Percentiles rank a stretch among this genome's conserved stretches.
These are phyloP conservation scores for Fusarium oxysporum DNA, from an alignment of 2,329 filamentous ascomycete genomes.

Conservation along the genomic window DNA sequence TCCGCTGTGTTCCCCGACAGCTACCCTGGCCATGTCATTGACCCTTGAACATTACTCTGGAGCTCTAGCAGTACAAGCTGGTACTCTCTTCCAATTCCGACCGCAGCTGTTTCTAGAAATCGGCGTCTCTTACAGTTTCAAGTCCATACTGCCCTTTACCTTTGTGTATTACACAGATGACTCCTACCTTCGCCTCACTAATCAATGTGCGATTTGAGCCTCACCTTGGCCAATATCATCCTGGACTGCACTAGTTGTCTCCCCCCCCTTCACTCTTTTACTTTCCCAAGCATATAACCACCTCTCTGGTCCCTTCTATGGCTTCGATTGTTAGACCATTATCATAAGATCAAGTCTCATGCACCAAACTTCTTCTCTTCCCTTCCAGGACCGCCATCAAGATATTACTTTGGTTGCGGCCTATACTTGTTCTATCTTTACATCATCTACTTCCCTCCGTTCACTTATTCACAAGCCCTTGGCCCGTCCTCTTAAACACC, in stretches of 20 bases:
- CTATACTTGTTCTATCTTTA: conserved; percentile 26
- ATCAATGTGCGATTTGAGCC: conserved; percentile 47
- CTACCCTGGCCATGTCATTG: conserved; percentile 31
- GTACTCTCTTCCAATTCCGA: conserved; percentile 21
- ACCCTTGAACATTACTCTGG: conserved; percentile 39
- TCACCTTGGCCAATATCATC: conserved; percentile 34
- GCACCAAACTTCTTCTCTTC: conserved; percentile 20
- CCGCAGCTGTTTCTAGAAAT: conserved; percentile 8
- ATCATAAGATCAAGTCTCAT: conserved; percentile 29
- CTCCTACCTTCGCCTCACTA: conserved; percentile 45
- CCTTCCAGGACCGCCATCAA: conserved; percentile 32
- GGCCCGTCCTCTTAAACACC: conserved; percentile 29
- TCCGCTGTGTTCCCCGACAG: conserved; percentile 24
- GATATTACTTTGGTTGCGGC: conserved; percentile 29
- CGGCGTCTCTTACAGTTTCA: conserved; percentile 36
- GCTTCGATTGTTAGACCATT: neutral
- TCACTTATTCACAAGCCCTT: conserved; percentile 14
- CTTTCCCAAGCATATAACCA: conserved; percentile 32
- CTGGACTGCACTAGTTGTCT: conserved; percentile 16
- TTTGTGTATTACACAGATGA: conserved; percentile 35
- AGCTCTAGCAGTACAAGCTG: conserved; percentile 43
- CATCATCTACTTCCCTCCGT: neutral
- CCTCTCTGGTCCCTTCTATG: conserved; percentile 4
- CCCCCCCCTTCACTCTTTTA: conserved; percentile 12
- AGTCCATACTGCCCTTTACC: conserved; percentile 31